Evolutionary conservation across 176 grass and related monocot genomes (phyloP).

Genomic region (Oryza coarctata): DNA sequence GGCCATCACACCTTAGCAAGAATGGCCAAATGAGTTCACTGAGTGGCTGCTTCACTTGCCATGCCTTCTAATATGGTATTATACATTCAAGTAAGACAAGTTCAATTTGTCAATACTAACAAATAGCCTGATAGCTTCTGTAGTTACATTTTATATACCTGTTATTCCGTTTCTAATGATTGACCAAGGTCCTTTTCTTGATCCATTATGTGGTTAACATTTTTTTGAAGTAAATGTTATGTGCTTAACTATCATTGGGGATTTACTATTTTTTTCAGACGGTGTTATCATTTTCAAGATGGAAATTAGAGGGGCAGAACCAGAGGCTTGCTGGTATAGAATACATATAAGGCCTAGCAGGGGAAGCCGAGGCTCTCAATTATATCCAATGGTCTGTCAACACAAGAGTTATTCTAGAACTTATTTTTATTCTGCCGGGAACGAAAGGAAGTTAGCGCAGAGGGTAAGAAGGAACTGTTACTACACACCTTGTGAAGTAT

Average conservation of each 20-base stretch:
- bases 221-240: too few species aligned
- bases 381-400: not conserved
- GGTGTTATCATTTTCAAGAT: not conserved
- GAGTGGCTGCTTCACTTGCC: constrained; percentile 80
- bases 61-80: constrained; percentile 53
- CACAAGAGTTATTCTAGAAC: not conserved
- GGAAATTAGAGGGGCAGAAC: not conserved
- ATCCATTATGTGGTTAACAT: not conserved
- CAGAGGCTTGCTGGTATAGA: not conserved
- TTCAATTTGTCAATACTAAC: constrained; percentile 7
- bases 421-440: not conserved
- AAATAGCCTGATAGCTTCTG: not conserved
- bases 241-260: not conserved
- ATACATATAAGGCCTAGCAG: not conserved
- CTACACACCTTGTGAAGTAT: not conserved
- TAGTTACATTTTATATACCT: not conserved
- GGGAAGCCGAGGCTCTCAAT: not conserved
- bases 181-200: constrained; percentile 10
- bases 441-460: constrained; percentile 12
- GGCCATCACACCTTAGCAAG: constrained; percentile 43
- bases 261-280: constrained; percentile 16
- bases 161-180: not conserved
- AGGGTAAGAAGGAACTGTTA: constrained; percentile 4
- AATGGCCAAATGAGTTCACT: constrained; percentile 61
- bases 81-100: constrained; percentile 32